Percentiles rank a stretch among this genome's conserved stretches.
These are phyloP conservation scores for Cucurbita ficifolia DNA, from an alignment of 306 rosid genomes.

Conservation along the genomic window DNA sequence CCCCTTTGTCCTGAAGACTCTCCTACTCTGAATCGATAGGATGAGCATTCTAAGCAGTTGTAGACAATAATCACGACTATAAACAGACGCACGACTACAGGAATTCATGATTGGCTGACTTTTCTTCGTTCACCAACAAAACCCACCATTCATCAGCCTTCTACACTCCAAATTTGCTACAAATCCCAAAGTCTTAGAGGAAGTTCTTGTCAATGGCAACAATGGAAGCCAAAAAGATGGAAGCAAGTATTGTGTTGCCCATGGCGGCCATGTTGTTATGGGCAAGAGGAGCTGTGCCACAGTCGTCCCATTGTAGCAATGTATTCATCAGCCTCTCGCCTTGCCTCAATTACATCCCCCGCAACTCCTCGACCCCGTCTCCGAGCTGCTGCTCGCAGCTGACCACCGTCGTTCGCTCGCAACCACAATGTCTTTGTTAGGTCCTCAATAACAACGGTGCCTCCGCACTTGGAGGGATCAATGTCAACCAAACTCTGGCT, in stretches of 20 bases:
- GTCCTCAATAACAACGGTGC: slow-evolving; percentile 36
- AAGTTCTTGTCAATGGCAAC: too few species aligned
- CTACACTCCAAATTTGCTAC: slow-evolving; percentile 14
- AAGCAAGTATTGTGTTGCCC: slow-evolving; percentile 20
- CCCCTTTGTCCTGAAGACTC: too few species aligned
- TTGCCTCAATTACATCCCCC: slow-evolving; percentile 43
- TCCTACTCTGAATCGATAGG: too few species aligned
- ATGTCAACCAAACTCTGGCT: slow-evolving; percentile 51
- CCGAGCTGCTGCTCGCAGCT: slow-evolving; percentile 66
- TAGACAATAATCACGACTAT: too few species aligned
- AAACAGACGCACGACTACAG: too few species aligned
- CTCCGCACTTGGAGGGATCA: slow-evolving; percentile 33
- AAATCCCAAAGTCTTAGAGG: not conserved
- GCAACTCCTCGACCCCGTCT: slow-evolving; percentile 57
- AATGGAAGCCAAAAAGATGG: slow-evolving; percentile 6
- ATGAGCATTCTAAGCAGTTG: too few species aligned
- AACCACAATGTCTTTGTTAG: slow-evolving; percentile 58
- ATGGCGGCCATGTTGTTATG: slow-evolving; percentile 15
- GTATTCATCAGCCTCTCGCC: slow-evolving; percentile 48
- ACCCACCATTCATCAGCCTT: slow-evolving; percentile 17
- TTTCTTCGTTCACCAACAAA: slow-evolving; percentile 43
- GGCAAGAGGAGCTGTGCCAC: slow-evolving; percentile 33
- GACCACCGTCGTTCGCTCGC: slow-evolving; percentile 31
- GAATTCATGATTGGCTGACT: too few species aligned
- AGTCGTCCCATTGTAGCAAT: slow-evolving; percentile 36